Evolutionary conservation across 139 green algal species (phyloP).

Genomic region (Astrephomene gubernaculifera): DNA sequence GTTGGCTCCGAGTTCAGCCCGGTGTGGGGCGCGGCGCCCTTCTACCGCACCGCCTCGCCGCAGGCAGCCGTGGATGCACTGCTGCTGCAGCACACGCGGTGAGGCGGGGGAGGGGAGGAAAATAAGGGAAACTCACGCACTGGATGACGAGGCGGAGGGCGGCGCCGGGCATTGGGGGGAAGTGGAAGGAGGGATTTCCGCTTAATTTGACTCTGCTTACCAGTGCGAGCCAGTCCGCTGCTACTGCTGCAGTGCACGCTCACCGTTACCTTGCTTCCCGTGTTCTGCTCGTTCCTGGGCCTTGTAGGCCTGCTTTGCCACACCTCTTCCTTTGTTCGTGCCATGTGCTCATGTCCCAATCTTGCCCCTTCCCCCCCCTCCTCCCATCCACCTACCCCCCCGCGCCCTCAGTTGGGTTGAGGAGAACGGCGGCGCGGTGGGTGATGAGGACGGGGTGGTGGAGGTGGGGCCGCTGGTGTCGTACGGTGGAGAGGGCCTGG

Average conservation of each 20-base stretch:
- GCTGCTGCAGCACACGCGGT: constrained; percentile 59
- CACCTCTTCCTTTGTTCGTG: too few relatives aligned
- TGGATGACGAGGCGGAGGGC: background rate
- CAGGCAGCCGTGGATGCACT: constrained; percentile 42
- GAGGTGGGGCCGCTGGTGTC: constrained; percentile 57
- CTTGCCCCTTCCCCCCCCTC: background rate
- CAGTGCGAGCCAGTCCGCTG: background rate
- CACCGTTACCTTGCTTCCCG: too few relatives aligned
- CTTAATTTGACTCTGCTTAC: background rate
- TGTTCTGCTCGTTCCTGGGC: too few relatives aligned
- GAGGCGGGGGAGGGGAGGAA: background rate
- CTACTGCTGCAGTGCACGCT: background rate
- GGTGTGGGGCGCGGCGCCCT: constrained; percentile 51
- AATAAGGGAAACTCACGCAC: too few relatives aligned
- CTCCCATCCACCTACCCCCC: background rate
- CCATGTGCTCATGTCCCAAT: too few relatives aligned
- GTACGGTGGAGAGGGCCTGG: constrained; percentile 56
- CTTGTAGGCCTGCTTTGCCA: too few relatives aligned
- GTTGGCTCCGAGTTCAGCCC: constrained; percentile 43
- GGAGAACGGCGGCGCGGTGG: constrained; percentile 20
- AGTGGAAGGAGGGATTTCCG: background rate
- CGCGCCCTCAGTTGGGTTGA: constrained; percentile 44
- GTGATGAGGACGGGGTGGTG: constrained; percentile 44
- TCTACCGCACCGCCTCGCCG: constrained; percentile 43
- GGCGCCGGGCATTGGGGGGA: background rate